Percentiles rank a stretch among this genome's conserved stretches.
phyloP scores from a whole-genome alignment of 2,329 filamentous ascomycete species.

The Aspergillus transmontanensis region DNA sequence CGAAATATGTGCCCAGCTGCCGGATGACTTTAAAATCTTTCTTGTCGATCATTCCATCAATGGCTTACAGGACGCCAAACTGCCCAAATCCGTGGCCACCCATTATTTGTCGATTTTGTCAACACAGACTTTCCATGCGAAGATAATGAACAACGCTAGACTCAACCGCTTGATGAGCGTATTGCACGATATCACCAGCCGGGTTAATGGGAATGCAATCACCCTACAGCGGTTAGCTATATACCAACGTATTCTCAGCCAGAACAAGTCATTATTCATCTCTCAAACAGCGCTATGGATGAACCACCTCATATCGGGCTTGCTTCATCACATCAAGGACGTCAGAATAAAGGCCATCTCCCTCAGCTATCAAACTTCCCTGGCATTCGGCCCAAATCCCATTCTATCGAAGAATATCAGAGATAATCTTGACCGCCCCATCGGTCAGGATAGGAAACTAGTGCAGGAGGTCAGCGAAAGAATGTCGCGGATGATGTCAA shows the following conservation, averaged over 20 bases:
- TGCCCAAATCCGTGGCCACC: conserved; percentile 76
- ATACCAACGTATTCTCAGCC: conserved; percentile 75
- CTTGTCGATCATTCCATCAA: conserved; percentile 79
- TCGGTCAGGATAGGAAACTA: conserved; percentile 61
- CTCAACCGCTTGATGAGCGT: conserved; percentile 70
- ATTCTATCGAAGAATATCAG: conserved; percentile 67
- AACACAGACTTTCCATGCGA: conserved; percentile 74
- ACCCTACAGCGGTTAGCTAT: conserved; percentile 75
- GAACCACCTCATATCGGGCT: conserved; percentile 75
- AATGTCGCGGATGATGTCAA: conserved; percentile 66
- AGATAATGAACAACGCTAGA: conserved; percentile 72
- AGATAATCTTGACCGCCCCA: conserved; percentile 52
- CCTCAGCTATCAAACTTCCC: conserved; percentile 71
- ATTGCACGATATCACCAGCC: conserved; percentile 71
- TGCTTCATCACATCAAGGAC: conserved; percentile 77
- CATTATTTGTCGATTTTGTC: conserved; percentile 80
- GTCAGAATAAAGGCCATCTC: conserved; percentile 74
- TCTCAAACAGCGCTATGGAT: conserved; percentile 75
- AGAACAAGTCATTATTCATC: conserved; percentile 71
- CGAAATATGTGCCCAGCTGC: conserved; percentile 69
- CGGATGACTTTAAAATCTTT: conserved; percentile 77
- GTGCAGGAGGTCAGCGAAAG: conserved; percentile 69
- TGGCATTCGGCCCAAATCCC: conserved; percentile 68
- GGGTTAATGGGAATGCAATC: conserved; percentile 78
- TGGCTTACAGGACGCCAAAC: conserved; percentile 66